Conservation (phyloP, 2,329 filamentous ascomycete species). For the Triangularia setosa region DNA sequence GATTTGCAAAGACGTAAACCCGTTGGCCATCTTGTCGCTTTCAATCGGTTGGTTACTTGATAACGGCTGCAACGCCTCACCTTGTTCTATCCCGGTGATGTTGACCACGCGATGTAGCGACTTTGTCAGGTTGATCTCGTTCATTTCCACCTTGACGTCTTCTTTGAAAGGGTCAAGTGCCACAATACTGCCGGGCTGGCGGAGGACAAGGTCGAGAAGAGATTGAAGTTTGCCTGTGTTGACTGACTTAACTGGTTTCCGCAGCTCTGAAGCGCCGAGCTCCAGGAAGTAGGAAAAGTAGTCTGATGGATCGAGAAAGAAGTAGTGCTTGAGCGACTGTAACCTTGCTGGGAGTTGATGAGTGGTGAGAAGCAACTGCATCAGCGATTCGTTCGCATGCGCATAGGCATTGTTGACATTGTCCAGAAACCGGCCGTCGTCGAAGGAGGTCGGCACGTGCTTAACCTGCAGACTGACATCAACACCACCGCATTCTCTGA, state of each 20-base stretch:
- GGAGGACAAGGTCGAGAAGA: slow-evolving; percentile 87
- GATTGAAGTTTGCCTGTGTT: slow-evolving; percentile 94
- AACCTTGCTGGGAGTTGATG: slow-evolving; percentile 85
- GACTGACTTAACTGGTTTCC: slow-evolving; percentile 82
- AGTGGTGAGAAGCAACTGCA: slow-evolving; percentile 86
- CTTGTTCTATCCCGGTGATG: slow-evolving; percentile 91
- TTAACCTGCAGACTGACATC: slow-evolving; percentile 85
- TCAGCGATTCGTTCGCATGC: slow-evolving; percentile 88
- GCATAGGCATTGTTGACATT: slow-evolving; percentile 96
- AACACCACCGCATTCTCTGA: slow-evolving; percentile 92
- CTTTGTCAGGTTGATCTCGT: slow-evolving; percentile 86
- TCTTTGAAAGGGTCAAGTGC: slow-evolving; percentile 97
- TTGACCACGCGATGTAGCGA: slow-evolving; percentile 95
- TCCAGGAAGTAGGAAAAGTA: slow-evolving; percentile 99
- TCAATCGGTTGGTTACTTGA: slow-evolving; percentile 61
- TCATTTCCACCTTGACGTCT: slow-evolving; percentile 96
- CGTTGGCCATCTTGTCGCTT: slow-evolving; percentile 79
- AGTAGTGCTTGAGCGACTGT: slow-evolving; percentile 94
- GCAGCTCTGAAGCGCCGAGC: slow-evolving; percentile 80
- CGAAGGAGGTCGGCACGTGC: slow-evolving; percentile 88
- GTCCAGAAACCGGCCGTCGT: slow-evolving; percentile 86
- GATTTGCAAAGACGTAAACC: slow-evolving; percentile 88
- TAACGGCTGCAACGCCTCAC: slow-evolving; percentile 73
- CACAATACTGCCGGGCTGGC: slow-evolving; percentile 92
- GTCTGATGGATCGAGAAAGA: slow-evolving; percentile 95